A percentile compares a stretch with the other conserved stretches of the same genome.
phyloP scores from a whole-genome alignment of 768 basidiomycete species.

The Leccinum variicolor region DNA sequence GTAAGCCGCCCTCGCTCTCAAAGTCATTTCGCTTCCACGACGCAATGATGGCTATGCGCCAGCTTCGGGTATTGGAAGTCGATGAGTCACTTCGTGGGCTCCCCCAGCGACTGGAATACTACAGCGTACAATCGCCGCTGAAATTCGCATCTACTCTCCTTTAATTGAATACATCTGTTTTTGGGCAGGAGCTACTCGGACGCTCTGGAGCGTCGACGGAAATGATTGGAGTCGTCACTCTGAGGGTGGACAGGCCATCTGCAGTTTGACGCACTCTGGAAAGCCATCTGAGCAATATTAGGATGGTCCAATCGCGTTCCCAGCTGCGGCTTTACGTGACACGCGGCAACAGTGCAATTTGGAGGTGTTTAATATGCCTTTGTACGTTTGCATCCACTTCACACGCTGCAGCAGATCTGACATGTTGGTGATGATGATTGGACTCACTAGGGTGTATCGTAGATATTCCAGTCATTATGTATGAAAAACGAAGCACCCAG shows the following conservation, averaged over 20 bases:
- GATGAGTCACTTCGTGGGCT: slow-evolving; percentile 34
- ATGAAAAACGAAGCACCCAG: slow-evolving; percentile 21
- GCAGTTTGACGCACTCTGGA: slow-evolving; percentile 31
- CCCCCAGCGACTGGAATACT: slow-evolving; percentile 27
- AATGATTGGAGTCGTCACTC: slow-evolving; percentile 32
- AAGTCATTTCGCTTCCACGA: slow-evolving; percentile 35
- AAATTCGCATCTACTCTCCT: slow-evolving; percentile 37
- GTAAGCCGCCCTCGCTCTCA: slow-evolving; percentile 26
- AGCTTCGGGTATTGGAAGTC: slow-evolving; percentile 36
- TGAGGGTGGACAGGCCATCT: slow-evolving; percentile 25
- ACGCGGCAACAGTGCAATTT: slow-evolving; percentile 13
- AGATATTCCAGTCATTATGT: slow-evolving; percentile 30
- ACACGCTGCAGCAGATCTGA: slow-evolving; percentile 23
- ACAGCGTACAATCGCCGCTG: slow-evolving; percentile 38
- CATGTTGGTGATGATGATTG: slow-evolving; percentile 17
- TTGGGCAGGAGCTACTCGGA: slow-evolving; percentile 30
- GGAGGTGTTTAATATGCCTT: slow-evolving; percentile 22
- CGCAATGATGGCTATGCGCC: slow-evolving; percentile 31
- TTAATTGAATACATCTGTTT: slow-evolving; percentile 33
- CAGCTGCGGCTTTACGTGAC: slow-evolving; percentile 27
- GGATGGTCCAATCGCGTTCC: slow-evolving; percentile 10
- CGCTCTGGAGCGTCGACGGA: slow-evolving; percentile 33
- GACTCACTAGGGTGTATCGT: slow-evolving; percentile 18
- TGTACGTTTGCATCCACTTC: slow-evolving; percentile 24
- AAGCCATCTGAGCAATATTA: slow-evolving; percentile 15